Percentiles rank a stretch among this genome's conserved stretches.
phyloP scores from a whole-genome alignment of 441 rosid genomes.

The Syzygium syzygioides region DNA sequence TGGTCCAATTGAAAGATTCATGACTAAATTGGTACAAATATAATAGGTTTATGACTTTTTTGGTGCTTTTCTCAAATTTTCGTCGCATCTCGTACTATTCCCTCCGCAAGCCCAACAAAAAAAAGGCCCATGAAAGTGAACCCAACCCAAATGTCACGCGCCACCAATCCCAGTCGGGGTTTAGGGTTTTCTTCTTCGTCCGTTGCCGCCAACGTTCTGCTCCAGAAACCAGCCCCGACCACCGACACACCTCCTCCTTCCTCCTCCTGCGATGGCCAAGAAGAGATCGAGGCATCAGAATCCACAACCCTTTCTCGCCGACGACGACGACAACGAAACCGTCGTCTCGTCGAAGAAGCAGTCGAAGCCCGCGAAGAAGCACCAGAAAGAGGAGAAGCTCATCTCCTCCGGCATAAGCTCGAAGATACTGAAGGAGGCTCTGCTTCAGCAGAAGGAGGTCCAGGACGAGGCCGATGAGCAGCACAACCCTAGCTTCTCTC shows the following conservation, averaged over 20 bases:
- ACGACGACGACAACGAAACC: constrained; percentile 29
- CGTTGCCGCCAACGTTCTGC: background rate
- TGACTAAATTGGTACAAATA: too few relatives aligned
- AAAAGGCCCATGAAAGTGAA: background rate
- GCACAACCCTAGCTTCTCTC: constrained; percentile 24
- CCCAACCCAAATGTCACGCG: background rate
- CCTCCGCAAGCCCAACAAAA: background rate
- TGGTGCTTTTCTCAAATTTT: too few relatives aligned
- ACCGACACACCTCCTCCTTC: background rate
- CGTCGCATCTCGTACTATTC: background rate
- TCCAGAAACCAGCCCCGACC: background rate
- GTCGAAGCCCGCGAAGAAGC: constrained; percentile 53
- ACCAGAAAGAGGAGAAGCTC: constrained; percentile 56
- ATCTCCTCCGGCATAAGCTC: constrained; percentile 67
- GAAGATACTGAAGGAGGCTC: constrained; percentile 78
- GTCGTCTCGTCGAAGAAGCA: constrained; percentile 47
- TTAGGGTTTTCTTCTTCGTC: background rate
- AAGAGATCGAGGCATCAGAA: constrained; percentile 60
- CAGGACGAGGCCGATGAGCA: constrained; percentile 47
- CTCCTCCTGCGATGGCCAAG: constrained; percentile 36
- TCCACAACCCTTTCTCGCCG: constrained; percentile 52
- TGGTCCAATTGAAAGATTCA: too few relatives aligned
- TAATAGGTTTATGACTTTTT: too few relatives aligned
- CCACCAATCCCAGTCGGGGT: background rate
- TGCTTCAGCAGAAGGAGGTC: constrained; percentile 75